Base-by-base conservation (phyloP, 805 yeast genomes). In the Barnettozyma vustinii region DNA sequence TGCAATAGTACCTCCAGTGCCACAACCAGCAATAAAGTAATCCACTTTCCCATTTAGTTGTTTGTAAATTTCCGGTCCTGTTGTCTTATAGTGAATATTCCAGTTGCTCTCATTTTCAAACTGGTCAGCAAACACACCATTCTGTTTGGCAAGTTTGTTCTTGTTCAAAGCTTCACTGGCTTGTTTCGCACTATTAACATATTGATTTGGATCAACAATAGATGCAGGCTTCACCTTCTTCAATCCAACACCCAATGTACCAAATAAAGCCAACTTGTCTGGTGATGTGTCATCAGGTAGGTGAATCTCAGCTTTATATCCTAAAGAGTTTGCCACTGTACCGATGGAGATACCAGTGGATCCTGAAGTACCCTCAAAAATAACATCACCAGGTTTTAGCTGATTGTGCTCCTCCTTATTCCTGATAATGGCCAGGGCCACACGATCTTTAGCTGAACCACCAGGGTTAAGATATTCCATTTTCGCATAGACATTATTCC, bases 1-100 rank as follows among this genome's bases (percentile, higher is more conserved):
- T n/a, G 96, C 74, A 42, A 92, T 88, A 2, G 99, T 94, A 49
- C 99, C 99, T 45, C 94, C 99, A 0, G 99, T 92, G 10, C 99
- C 99, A 32, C 96, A 87, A 0, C 98, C 98, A 2, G 92, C 78
- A 39, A 94, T 81, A 63, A 92, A 90, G 44, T 74, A 82, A 62
- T 89, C 95, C 9, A 92, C 59, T 1, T 69, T 54, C 13, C 82
- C 81, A 9, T 76, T 70, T 71, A 84, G 74, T 62, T 94, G 98
- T 19, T 66, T 53, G 72, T 77, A 85, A n/a, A 92, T 87, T 61
- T 92, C 99, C 1, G 98, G 97, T 0, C 96, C 98, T 0, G 99
- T 92, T 1, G 90, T 77, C 15, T 65, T 64, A 65, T 80, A 90
- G 64, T 92, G 99, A 3, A 83, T 75, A 52, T 75, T 71, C 97